These are phyloP conservation scores for Ramularia collo-cygni DNA, from an alignment of 2,329 filamentous ascomycete genomes.

Conservation along the genomic window DNA sequence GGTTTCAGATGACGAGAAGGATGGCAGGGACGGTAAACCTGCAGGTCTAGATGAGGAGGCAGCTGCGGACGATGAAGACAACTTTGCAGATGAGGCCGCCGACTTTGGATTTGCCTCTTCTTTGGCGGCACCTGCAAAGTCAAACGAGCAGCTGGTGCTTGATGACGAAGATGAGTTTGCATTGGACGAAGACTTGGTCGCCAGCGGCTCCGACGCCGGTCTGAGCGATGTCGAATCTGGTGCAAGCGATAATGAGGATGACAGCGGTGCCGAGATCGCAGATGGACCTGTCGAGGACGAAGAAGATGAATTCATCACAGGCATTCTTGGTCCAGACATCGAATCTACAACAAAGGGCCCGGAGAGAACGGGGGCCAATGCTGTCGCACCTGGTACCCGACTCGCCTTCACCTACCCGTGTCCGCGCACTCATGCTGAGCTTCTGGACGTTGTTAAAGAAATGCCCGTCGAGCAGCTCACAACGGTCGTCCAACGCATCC, in stretches of 20 bases:
- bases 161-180: conserved; percentile 94
- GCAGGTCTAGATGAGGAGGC: conserved; percentile 18
- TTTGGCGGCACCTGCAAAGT: conserved; percentile 33
- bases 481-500: conserved; percentile 78
- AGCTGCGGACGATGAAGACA: conserved; percentile 31
- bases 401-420: conserved; percentile 83
- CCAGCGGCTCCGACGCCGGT: conserved; percentile 56
- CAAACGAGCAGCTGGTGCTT: conserved; percentile 52
- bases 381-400: conserved; percentile 34
- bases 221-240: conserved; percentile 14
- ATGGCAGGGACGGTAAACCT: conserved; percentile 32
- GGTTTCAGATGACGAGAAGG: conserved; percentile 56
- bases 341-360: conserved; percentile 24
- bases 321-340: conserved; percentile 32
- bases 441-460: conserved; percentile 58
- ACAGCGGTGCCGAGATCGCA: conserved; percentile 23
- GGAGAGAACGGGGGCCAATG: conserved; percentile 40
- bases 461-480: conserved; percentile 62
- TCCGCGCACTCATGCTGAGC: conserved; percentile 67
- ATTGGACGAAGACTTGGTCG: conserved; percentile 81
- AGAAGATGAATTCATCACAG: conserved; percentile 42
- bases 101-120: conserved; percentile 57
- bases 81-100: conserved; percentile 49
- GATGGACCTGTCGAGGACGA: conserved; percentile 38
- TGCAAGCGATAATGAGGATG: conserved; percentile 4